Percentiles rank a stretch among this genome's conserved stretches.
phyloP scores from a whole-genome alignment of 164 flowering plant species.

The Brasenia schreberi region DNA sequence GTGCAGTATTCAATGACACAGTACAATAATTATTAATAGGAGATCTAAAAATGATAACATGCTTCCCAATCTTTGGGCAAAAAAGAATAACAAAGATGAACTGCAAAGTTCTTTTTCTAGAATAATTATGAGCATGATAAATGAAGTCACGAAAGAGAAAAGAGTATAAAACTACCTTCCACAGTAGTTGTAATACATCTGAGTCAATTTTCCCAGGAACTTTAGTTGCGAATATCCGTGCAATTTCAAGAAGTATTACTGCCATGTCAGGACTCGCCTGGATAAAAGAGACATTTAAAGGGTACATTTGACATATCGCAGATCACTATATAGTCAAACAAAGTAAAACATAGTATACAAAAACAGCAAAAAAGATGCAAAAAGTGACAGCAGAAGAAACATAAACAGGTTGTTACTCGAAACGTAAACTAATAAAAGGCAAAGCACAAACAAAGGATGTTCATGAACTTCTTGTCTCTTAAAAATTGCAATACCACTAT shows the following conservation, averaged over 20 bases:
- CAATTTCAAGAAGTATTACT: conserved; percentile 95
- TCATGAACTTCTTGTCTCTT: not conserved
- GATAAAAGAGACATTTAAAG: conserved; percentile 6
- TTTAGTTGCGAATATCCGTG: conserved; percentile 93
- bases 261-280: conserved; percentile 99
- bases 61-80: no score
- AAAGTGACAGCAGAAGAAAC: not conserved
- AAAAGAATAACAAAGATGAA: no score
- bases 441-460: no score
- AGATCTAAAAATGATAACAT: no score
- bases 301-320: not conserved
- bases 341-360: not conserved
- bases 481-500: not conserved
- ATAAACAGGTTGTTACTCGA: no score
- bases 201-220: conserved; percentile 99
- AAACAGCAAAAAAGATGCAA: not conserved
- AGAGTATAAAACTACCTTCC: conserved; percentile 59
- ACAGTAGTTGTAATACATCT: conserved; percentile 87
- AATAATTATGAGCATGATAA: not conserved
- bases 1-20: no score
- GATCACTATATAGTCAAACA: not conserved
- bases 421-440: no score
- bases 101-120: no score
- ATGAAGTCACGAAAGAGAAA: not conserved
- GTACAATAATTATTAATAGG: no score